These are phyloP conservation scores for Pleurotus platypus DNA, from an alignment of 768 basidiomycete genomes.

Conservation along the genomic window DNA sequence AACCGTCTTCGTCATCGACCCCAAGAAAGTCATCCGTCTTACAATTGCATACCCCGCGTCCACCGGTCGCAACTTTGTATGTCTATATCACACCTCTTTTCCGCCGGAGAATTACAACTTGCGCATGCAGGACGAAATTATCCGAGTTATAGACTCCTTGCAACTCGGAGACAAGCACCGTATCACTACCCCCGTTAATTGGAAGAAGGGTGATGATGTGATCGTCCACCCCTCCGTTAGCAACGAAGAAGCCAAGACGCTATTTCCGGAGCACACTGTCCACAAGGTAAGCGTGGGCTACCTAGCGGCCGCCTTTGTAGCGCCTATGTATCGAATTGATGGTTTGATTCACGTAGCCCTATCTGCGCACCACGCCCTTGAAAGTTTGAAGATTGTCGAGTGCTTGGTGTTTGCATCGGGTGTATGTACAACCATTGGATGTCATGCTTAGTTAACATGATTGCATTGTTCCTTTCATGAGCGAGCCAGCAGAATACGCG, in stretches of 20 bases:
- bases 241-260: conserved; percentile 84
- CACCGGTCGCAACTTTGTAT: conserved; percentile 86
- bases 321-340: not conserved
- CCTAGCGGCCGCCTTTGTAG: not conserved
- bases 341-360: not conserved
- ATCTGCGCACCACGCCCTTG: conserved; percentile 3
- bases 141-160: conserved; percentile 47
- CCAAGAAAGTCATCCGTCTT: conserved; percentile 91
- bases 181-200: conserved; percentile 91
- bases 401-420: no score
- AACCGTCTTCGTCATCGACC: conserved; percentile 97
- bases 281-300: conserved; percentile 57
- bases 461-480: no score
- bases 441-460: no score
- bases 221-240: conserved; percentile 85
- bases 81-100: conserved; percentile 25
- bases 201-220: conserved; percentile 90
- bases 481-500: no score
- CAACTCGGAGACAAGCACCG: conserved; percentile 87
- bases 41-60: conserved; percentile 91
- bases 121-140: not conserved
- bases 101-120: conserved; percentile 33
- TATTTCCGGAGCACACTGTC: conserved; percentile 81
- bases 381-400: not conserved
- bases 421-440: no score